phyloP scores from a whole-genome alignment of 257 asterid genomes.

The Lavandula angustifolia region DNA sequence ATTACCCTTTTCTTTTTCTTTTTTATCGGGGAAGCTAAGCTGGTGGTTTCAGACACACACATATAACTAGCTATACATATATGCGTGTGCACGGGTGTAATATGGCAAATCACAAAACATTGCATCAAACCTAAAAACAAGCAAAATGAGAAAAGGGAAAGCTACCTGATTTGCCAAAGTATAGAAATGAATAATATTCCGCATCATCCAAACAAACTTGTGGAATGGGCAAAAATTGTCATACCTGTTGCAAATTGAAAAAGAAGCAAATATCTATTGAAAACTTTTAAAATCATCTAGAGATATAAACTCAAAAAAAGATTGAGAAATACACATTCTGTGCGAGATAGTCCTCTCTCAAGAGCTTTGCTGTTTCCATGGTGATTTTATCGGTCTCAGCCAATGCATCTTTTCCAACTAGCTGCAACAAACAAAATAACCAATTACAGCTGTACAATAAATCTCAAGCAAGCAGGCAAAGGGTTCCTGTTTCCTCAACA shows the following conservation, averaged over 20 bases:
- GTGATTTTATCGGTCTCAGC: conserved; percentile 97
- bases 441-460: background rate
- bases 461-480: background rate
- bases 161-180: conserved; percentile 95
- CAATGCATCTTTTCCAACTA: conserved; percentile 95
- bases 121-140: background rate
- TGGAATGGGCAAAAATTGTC: conserved; percentile 97
- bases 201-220: conserved; percentile 99
- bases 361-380: conserved; percentile 95
- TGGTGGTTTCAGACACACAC: too few species aligned
- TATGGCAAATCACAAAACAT: background rate
- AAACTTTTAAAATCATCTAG: background rate
- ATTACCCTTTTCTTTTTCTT: too few species aligned
- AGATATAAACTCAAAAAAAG: background rate
- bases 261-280: background rate
- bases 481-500: background rate
- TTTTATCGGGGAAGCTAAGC: too few species aligned
- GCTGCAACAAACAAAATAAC: conserved; percentile 55
- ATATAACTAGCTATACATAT: too few species aligned
- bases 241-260: conserved; percentile 54
- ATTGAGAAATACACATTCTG: conserved; percentile 70
- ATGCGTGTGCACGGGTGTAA: background rate
- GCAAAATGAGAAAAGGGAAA: background rate
- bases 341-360: conserved; percentile 99
- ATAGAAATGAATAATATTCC: conserved; percentile 92